Conservation (phyloP, 495 filamentous ascomycete species). For the Cairneyella variabilis region DNA sequence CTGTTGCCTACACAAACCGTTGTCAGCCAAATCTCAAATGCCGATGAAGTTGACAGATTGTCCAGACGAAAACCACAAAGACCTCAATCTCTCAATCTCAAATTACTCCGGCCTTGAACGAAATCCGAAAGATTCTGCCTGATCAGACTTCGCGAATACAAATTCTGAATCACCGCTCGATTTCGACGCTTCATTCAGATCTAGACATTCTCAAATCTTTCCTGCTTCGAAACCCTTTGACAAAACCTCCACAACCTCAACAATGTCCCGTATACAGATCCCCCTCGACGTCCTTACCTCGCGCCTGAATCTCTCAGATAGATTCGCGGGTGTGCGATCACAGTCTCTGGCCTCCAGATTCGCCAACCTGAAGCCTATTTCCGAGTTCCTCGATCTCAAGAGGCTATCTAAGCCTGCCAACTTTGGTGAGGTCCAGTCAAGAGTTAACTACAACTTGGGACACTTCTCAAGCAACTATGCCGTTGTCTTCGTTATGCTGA, state of each 20-base stretch:
- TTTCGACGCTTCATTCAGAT: not conserved
- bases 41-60: conserved; percentile 22
- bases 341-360: conserved; percentile 78
- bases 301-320: conserved; percentile 70
- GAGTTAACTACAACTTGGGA: conserved; percentile 94
- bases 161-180: too few relatives aligned
- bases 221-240: too few relatives aligned
- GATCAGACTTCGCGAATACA: too few relatives aligned
- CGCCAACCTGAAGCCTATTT: conserved; percentile 84
- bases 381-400: conserved; percentile 95
- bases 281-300: conserved; percentile 89
- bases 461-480: conserved; percentile 99
- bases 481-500: conserved; percentile 87
- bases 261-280: conserved; percentile 86
- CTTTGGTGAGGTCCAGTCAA: conserved; percentile 86
- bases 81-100: conserved; percentile 1
- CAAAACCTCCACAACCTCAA: conserved; percentile 18
- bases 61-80: conserved; percentile 9
- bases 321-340: conserved; percentile 72
- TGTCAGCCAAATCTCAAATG: too few relatives aligned
- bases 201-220: not conserved
- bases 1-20: too few relatives aligned
- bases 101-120: not conserved
- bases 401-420: conserved; percentile 88
- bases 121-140: not conserved